Percentiles rank a stretch among this genome's conserved stretches.
These are phyloP conservation scores for Eucalyptus marginata DNA, from an alignment of 345 rosid species.

Conservation along the genomic window DNA sequence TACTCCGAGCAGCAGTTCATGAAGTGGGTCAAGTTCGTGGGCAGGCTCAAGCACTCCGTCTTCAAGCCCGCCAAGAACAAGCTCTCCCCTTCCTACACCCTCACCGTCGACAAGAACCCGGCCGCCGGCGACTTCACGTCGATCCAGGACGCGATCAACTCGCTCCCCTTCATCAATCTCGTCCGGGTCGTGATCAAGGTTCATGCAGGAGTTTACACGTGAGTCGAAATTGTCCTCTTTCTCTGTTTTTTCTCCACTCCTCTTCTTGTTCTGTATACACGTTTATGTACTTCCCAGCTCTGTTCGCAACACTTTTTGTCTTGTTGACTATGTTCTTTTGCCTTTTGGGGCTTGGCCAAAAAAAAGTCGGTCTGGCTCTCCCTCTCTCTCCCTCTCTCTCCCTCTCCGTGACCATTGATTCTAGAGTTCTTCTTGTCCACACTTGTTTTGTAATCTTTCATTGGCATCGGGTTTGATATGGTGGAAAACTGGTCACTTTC, in stretches of 20 bases:
- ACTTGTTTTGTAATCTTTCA: background rate
- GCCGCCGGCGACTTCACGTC: slow-evolving; percentile 66
- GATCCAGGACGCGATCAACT: slow-evolving; percentile 90
- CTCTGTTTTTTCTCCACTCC: background rate
- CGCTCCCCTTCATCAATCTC: slow-evolving; percentile 74
- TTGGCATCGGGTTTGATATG: background rate
- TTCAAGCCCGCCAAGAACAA: slow-evolving; percentile 79
- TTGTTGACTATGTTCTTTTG: background rate
- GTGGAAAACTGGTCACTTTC: background rate
- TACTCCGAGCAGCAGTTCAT: slow-evolving; percentile 77
- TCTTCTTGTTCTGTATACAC: background rate
- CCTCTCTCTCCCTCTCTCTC: background rate
- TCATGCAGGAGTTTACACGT: slow-evolving; percentile 93
- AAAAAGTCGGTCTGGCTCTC: background rate
- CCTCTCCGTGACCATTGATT: background rate
- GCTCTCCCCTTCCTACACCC: slow-evolving; percentile 66
- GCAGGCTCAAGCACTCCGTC: slow-evolving; percentile 63
- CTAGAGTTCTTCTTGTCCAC: background rate
- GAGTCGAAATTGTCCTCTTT: slow-evolving; percentile 5
- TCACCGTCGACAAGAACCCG: slow-evolving; percentile 51
- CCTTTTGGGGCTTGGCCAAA: background rate
- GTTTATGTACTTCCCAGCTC: background rate
- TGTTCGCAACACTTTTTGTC: background rate
- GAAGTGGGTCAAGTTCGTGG: slow-evolving; percentile 91
- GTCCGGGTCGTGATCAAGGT: slow-evolving; percentile 90